Evolutionary conservation across 1,284 basidiomycete genomes (phyloP), one percentile per base, ranked within the genome.

Genomic region (Pseudozyma pruni): DNA sequence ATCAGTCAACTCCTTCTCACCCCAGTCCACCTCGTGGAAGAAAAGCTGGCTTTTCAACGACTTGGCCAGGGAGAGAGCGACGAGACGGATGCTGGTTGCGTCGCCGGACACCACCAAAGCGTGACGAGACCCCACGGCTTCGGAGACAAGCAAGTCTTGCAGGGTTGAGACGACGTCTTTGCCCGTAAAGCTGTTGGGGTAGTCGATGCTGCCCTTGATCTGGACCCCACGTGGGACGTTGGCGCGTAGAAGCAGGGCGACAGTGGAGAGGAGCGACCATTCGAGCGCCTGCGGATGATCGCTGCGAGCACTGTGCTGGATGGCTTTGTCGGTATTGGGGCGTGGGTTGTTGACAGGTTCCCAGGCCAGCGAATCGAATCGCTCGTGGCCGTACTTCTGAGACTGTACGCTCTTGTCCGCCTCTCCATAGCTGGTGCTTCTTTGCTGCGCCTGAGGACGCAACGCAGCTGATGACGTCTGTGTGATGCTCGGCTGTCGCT

Each of bases 1-100:
- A 78, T 97, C 95, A 58, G 90, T 89, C 41, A 98, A 84, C 1
- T 89, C 86, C 22, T 89, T 88, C 55, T 90, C 89, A 31, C 92
- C 93, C 92, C 94, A 96, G 82, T 97, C 94, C 8, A 97, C 94
- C 81, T 98, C 95, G 81, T 95, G 93, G 81, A 98, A 94, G 86
- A 94, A 96, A 8, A 97, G 87, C 81, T 95, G 92, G 64, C 88
- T 90, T 76, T 98, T 94, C 27, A 98, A 85, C 66, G 91, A 91
- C 25, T 92, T 89, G 0, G 93, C 94, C 13, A 96, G 89, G 73
- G 89, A 88, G 11, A 97, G 85, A 2, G 94, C 93, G 13, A 90
- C 89, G 23, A 90, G 87, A 3, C 93, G 58, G 8, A 59, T 23
- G 20, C 25, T 45, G 14, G 31, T 39, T 9, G 34, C 42, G 37